These are phyloP conservation scores for Lasiosphaeria ovina DNA, from an alignment of 495 filamentous ascomycete species.

Conservation along the genomic window DNA sequence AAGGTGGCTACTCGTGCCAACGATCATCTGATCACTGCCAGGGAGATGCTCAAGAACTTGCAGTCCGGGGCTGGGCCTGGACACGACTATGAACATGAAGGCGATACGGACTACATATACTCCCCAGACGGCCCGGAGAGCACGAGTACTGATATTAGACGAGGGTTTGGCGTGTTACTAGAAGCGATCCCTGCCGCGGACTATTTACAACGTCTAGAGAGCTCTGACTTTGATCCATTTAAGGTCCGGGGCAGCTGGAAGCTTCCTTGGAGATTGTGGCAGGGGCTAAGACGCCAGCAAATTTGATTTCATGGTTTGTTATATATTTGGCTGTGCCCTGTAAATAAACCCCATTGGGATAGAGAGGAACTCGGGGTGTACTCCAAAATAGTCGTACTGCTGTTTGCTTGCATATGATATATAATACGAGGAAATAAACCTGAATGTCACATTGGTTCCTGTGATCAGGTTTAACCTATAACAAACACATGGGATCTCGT, in stretches of 20 bases:
- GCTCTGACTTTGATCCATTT: slow-evolving; percentile 75
- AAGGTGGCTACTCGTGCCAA: slow-evolving; percentile 86
- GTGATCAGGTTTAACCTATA: too few relatives aligned
- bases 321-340: background rate
- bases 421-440: too few relatives aligned
- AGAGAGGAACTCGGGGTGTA: too few relatives aligned
- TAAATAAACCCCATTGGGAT: background rate
- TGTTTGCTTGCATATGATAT: too few relatives aligned
- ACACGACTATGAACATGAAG: slow-evolving; percentile 83
- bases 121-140: slow-evolving; percentile 32
- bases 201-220: slow-evolving; percentile 76
- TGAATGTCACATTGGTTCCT: too few relatives aligned
- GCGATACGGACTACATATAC: slow-evolving; percentile 73
- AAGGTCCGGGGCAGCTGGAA: slow-evolving; percentile 75
- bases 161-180: slow-evolving; percentile 75
- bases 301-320: slow-evolving; percentile 42
- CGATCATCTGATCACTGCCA: slow-evolving; percentile 90
- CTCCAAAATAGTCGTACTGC: too few relatives aligned
- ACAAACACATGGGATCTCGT: too few relatives aligned
- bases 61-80: slow-evolving; percentile 68
- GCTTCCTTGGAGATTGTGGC: slow-evolving; percentile 82
- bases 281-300: slow-evolving; percentile 59
- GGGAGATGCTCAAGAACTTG: slow-evolving; percentile 84
- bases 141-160: slow-evolving; percentile 51
- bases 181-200: slow-evolving; percentile 72